These are phyloP conservation scores for Calocybe gangraenosa DNA, from an alignment of 768 basidiomycete genomes.

Conservation along the genomic window DNA sequence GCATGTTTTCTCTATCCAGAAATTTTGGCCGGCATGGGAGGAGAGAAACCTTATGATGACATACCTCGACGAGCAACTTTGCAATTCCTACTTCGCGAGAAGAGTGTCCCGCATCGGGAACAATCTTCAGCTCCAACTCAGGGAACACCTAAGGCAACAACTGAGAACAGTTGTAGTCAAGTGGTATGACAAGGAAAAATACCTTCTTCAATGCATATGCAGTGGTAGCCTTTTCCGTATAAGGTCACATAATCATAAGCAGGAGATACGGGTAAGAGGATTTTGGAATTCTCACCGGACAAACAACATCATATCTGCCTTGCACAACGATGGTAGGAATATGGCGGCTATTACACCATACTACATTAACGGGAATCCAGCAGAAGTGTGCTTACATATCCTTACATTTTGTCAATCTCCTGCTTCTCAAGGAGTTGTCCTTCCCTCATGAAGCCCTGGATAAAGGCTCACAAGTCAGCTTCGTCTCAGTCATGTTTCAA, in stretches of 20 bases:
- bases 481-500: not conserved
- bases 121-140: constrained; percentile 68
- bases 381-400: too few relatives aligned
- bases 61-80: constrained; percentile 67
- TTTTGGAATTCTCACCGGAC: constrained; percentile 55
- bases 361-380: constrained; percentile 1
- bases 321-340: constrained; percentile 82
- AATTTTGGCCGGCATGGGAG: too few relatives aligned
- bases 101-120: constrained; percentile 87
- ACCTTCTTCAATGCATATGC: constrained; percentile 78
- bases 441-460: constrained; percentile 80
- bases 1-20: not conserved
- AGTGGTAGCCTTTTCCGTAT: constrained; percentile 55
- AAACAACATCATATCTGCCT: constrained; percentile 87
- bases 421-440: constrained; percentile 83
- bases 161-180: not conserved
- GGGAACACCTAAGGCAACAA: constrained; percentile 54
- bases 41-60: constrained; percentile 9
- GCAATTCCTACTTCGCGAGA: constrained; percentile 69
- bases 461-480: not conserved
- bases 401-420: constrained; percentile 85
- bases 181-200: not conserved
- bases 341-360: constrained; percentile 54
- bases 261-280: too few relatives aligned
- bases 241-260: not conserved